These are phyloP conservation scores for Aspergillus phoenicis DNA, from an alignment of 2,329 filamentous ascomycete genomes.

Conservation along the genomic window DNA sequence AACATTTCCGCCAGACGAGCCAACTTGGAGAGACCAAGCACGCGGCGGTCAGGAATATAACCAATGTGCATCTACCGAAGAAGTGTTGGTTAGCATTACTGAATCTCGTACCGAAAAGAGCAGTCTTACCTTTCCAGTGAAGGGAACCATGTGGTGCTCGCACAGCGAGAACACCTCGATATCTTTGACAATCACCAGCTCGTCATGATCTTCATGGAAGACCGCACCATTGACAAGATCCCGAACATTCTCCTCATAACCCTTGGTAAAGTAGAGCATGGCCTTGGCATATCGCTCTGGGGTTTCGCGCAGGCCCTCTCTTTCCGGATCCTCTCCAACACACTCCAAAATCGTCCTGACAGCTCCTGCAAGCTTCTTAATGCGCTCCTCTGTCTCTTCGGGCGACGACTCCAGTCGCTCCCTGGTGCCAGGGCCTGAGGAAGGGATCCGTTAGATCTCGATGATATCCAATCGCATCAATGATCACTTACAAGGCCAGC, in stretches of 20 bases:
- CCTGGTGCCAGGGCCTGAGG: conserved; percentile 49
- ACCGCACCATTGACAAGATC: conserved; percentile 92
- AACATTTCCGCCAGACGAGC: conserved; percentile 98
- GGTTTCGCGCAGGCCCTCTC: conserved; percentile 65
- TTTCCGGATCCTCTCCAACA: conserved; percentile 66
- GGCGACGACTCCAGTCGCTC: conserved; percentile 59
- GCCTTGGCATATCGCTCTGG: conserved; percentile 92
- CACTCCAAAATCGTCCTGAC: conserved; percentile 67
- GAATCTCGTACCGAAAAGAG: not conserved
- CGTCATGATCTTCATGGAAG: conserved; percentile 95
- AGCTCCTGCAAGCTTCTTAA: conserved; percentile 64
- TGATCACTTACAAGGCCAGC: conserved; percentile 53
- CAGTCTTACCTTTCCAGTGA: conserved; percentile 78
- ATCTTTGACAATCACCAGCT: conserved; percentile 96
- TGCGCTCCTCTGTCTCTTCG: conserved; percentile 58
- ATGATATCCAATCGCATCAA: not conserved
- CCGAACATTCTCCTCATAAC: conserved; percentile 90
- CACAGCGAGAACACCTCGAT: conserved; percentile 94
- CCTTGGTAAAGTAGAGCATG: conserved; percentile 93
- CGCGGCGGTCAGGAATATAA: conserved; percentile 88
- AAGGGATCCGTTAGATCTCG: conserved; percentile 13
- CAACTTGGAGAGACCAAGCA: conserved; percentile 93
- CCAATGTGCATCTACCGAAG: conserved; percentile 87
- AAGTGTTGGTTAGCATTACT: conserved; percentile 10
- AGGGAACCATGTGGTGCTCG: conserved; percentile 96